A percentile compares a stretch with the other conserved stretches of the same genome.
phyloP scores from a whole-genome alignment of 306 rosid species.

The Adenanthera pavonina region DNA sequence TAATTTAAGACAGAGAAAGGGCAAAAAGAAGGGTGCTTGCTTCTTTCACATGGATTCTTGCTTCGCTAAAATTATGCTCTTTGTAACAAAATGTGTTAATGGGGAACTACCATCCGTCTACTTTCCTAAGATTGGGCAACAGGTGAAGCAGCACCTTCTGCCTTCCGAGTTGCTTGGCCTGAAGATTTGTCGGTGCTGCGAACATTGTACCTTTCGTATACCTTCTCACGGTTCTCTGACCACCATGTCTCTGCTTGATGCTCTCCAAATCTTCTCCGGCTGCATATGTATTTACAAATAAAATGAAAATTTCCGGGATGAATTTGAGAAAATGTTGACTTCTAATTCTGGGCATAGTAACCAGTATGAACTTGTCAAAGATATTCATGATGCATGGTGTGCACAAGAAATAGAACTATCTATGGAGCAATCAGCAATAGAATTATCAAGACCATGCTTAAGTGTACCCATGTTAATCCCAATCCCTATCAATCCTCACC shows the following conservation, averaged over 20 bases:
- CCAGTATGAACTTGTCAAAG: neutral
- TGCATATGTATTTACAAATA: constrained; percentile 51
- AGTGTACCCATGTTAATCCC: neutral
- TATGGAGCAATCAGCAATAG: neutral
- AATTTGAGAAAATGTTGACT: neutral
- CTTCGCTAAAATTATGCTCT: constrained; percentile 47
- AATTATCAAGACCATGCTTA: neutral
- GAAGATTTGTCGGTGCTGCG: constrained; percentile 76
- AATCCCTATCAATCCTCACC: neutral
- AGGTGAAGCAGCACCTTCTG: constrained; percentile 70
- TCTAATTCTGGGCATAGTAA: neutral
- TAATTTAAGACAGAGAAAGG: constrained; percentile 36
- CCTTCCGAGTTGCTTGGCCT: constrained; percentile 55
- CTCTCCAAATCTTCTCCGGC: constrained; percentile 98
- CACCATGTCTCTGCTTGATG: constrained; percentile 99
- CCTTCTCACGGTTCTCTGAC: constrained; percentile 92
- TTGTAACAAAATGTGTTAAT: constrained; percentile 61
- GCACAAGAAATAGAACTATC: constrained; percentile 6
- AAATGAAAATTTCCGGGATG: constrained; percentile 1
- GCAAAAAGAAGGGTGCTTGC: constrained; percentile 33
- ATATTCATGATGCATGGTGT: neutral
- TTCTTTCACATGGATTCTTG: constrained; percentile 47
- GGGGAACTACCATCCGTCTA: constrained; percentile 50
- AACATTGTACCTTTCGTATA: constrained; percentile 86
- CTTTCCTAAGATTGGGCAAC: constrained; percentile 61